phyloP scores from a whole-genome alignment of 78 protist species.

The Creolimax fragrantissima region DNA sequence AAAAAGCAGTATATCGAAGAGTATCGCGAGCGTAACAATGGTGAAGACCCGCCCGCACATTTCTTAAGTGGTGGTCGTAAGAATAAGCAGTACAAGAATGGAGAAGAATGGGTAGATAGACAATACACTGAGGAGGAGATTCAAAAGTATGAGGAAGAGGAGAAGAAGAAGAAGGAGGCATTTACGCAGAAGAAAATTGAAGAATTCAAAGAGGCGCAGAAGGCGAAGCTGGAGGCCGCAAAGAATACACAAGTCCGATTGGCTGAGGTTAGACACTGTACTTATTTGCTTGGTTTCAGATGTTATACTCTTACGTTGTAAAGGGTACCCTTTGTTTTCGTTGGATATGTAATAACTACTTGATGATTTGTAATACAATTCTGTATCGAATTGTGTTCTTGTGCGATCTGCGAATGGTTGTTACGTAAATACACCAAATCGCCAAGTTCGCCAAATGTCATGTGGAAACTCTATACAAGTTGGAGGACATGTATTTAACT shows the following conservation, averaged over 20 bases:
- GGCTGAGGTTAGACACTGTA: neutral
- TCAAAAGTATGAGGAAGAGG: neutral
- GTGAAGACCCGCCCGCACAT: neutral
- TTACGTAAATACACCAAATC: too few relatives aligned
- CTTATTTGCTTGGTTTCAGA: too few relatives aligned
- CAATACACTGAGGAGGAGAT: neutral
- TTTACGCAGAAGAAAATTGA: neutral
- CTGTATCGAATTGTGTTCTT: too few relatives aligned
- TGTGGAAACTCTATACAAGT: too few relatives aligned
- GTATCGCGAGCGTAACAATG: neutral
- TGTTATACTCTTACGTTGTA: too few relatives aligned
- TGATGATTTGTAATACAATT: too few relatives aligned
- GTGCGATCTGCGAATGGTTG: too few relatives aligned
- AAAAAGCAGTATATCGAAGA: neutral
- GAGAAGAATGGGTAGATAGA: neutral
- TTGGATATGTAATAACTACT: too few relatives aligned
- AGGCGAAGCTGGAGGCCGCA: neutral
- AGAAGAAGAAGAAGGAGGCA: neutral
- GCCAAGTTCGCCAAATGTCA: too few relatives aligned
- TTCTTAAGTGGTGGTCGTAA: neutral
- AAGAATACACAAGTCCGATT: neutral
- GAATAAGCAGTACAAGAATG: neutral
- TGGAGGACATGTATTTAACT: too few relatives aligned
- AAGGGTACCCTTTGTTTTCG: too few relatives aligned
- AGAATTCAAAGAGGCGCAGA: neutral